These are phyloP conservation scores for Ophiocordyceps camponoti-rufipedis DNA, from an alignment of 2,329 filamentous ascomycete genomes.

Conservation along the genomic window DNA sequence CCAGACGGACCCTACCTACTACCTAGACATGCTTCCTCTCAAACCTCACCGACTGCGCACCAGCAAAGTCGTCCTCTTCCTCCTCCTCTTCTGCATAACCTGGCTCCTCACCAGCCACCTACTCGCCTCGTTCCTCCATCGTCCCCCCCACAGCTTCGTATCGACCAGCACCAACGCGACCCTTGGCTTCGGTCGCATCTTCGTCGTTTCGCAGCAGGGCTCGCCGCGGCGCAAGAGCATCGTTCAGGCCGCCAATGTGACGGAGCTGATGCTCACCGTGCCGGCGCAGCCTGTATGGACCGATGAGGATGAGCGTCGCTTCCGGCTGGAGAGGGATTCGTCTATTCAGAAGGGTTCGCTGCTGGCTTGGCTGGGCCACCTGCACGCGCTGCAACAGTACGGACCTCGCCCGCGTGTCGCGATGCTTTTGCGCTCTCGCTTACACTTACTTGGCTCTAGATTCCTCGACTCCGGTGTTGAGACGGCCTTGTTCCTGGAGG, in stretches of 20 bases:
- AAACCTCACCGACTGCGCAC: not conserved
- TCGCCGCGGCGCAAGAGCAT: not conserved
- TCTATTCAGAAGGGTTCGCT: not conserved
- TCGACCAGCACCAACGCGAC: not conserved
- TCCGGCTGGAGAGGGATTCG: not conserved
- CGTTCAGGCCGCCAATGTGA: not conserved
- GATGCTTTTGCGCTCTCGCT: not conserved
- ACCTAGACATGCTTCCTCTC: not conserved
- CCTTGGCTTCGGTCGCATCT: not conserved
- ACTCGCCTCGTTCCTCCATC: not conserved
- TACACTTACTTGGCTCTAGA: not conserved
- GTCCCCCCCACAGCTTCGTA: not conserved
- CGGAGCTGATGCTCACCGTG: not conserved
- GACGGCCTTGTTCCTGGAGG: not conserved
- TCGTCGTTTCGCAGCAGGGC: not conserved
- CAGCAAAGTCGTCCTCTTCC: not conserved
- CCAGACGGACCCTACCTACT: no score
- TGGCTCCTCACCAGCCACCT: not conserved
- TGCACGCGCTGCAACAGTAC: not conserved
- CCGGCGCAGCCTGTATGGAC: not conserved
- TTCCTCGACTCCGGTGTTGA: not conserved
- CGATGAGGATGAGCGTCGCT: not conserved
- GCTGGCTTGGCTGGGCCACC: not conserved
- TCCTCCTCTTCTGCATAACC: not conserved
- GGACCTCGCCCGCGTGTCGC: not conserved